Percentiles rank a stretch among this genome's conserved stretches.
These are phyloP conservation scores for Geosmithia flava DNA, from an alignment of 2,329 filamentous ascomycete species.

Conservation along the genomic window DNA sequence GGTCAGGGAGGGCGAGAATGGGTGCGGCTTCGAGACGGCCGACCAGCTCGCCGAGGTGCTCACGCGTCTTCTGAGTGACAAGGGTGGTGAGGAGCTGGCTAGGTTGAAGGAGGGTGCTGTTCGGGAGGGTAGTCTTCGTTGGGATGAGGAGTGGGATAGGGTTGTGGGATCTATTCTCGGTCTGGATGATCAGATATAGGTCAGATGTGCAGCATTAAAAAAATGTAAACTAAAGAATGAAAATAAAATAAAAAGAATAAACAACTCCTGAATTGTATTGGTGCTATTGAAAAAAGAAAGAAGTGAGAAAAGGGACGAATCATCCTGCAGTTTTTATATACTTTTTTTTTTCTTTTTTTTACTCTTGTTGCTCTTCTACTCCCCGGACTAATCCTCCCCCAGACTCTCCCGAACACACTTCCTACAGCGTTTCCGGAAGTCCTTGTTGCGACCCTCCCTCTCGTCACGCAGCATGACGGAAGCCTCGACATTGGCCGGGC, in stretches of 20 bases:
- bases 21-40: slow-evolving; percentile 67
- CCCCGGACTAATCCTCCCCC: slow-evolving; percentile 25
- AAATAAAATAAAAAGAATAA: no score
- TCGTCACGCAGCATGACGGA: slow-evolving; percentile 81
- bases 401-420: slow-evolving; percentile 71
- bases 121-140: slow-evolving; percentile 62
- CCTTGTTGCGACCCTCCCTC: slow-evolving; percentile 42
- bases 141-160: slow-evolving; percentile 88
- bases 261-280: no score
- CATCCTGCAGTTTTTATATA: no score
- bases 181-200: neutral
- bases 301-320: no score
- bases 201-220: no score
- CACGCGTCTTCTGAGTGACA: slow-evolving; percentile 42
- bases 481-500: slow-evolving; percentile 88
- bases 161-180: slow-evolving; percentile 61
- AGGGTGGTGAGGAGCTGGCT: slow-evolving; percentile 36
- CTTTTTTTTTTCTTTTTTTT: no score
- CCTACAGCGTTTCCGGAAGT: slow-evolving; percentile 69
- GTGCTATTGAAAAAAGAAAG: no score
- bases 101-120: slow-evolving; percentile 56
- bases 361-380: no score
- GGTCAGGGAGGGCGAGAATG: slow-evolving; percentile 79
- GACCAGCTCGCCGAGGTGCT: slow-evolving; percentile 53
- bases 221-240: no score